phyloP scores from a whole-genome alignment of 495 filamentous ascomycete genomes.

The Annulohypoxylon stygium region DNA sequence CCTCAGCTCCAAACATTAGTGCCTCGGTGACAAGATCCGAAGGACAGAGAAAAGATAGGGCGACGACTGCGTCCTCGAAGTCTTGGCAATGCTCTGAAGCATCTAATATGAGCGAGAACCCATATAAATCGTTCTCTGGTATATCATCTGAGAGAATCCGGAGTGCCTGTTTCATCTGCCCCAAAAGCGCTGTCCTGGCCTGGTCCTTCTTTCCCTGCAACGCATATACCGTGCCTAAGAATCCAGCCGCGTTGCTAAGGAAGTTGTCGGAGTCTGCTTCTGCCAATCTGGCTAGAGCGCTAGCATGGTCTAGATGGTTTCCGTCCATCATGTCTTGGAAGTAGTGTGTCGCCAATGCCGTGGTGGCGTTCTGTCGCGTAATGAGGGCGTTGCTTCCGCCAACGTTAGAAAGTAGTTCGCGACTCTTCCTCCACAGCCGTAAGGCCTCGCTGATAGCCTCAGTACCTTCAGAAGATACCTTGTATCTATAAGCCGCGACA shows the following conservation, averaged over 20 bases:
- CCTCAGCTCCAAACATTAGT: background rate
- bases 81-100: background rate
- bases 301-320: background rate
- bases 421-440: conserved; percentile 10
- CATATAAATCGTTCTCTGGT: conserved; percentile 3
- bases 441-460: conserved; percentile 5
- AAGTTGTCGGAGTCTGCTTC: background rate
- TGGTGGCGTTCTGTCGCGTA: background rate
- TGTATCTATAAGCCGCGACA: conserved; percentile 14
- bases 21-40: background rate
- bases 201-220: conserved; percentile 1
- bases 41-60: background rate
- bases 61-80: conserved; percentile 1
- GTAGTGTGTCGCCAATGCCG: conserved; percentile 9
- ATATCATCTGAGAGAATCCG: conserved; percentile 9
- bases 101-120: background rate
- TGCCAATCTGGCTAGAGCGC: background rate
- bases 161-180: conserved; percentile 5
- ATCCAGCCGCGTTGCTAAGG: background rate
- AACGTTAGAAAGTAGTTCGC: conserved; percentile 10
- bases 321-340: conserved; percentile 15
- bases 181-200: background rate
- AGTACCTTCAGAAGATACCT: conserved; percentile 1
- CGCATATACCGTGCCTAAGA: conserved; percentile 10
- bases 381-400: background rate